Percentiles rank a stretch among this genome's conserved stretches.
phyloP scores from a whole-genome alignment of 1,139 yeast genomes.

The Yamadazyma friedrichii region DNA sequence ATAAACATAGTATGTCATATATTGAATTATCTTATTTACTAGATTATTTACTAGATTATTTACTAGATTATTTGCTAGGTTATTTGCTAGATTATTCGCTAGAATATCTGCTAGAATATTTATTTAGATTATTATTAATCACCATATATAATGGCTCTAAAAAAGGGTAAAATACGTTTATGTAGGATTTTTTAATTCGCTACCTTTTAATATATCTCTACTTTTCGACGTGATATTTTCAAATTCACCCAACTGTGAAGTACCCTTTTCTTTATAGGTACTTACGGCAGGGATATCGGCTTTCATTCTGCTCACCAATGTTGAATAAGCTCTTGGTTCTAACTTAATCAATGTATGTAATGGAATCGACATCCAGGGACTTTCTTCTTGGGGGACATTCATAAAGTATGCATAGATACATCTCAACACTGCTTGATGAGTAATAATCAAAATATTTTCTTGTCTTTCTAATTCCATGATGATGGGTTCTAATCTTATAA shows the following conservation, averaged over 20 bases:
- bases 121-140: too few relatives aligned
- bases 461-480: constrained; percentile 98
- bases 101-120: too few relatives aligned
- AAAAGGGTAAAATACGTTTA: too few relatives aligned
- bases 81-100: too few relatives aligned
- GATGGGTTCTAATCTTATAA: constrained; percentile 89
- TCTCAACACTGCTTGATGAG: constrained; percentile 96
- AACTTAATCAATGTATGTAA: constrained; percentile 88
- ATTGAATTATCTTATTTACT: too few relatives aligned
- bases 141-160: too few relatives aligned
- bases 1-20: too few relatives aligned
- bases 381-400: constrained; percentile 97
- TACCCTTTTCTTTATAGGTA: constrained; percentile 93
- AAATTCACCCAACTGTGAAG: constrained; percentile 70
- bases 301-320: constrained; percentile 82
- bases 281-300: constrained; percentile 98
- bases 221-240: constrained; percentile 29
- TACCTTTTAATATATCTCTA: constrained; percentile 39
- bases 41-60: too few relatives aligned
- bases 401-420: constrained; percentile 96
- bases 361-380: constrained; percentile 99
- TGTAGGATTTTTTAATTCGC: constrained; percentile 5
- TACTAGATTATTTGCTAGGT: too few relatives aligned
- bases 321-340: constrained; percentile 92
- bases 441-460: constrained; percentile 90